These are phyloP conservation scores for Arthrobotrys megalospora DNA, from an alignment of 2,329 filamentous ascomycete genomes.

Conservation along the genomic window DNA sequence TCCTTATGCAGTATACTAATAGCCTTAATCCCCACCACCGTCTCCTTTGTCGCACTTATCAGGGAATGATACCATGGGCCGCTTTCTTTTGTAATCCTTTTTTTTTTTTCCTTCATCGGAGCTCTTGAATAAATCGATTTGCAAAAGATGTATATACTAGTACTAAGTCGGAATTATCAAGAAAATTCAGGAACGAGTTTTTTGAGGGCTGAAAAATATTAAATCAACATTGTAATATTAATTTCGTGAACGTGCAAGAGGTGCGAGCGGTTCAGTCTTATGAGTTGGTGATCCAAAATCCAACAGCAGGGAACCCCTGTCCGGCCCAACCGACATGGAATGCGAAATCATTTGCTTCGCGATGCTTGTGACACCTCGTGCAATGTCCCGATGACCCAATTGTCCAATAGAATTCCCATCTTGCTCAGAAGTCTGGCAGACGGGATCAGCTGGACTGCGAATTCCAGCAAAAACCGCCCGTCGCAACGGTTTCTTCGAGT, in stretches of 20 bases:
- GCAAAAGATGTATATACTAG: slow-evolving; percentile 19
- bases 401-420: slow-evolving; percentile 20
- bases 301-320: slow-evolving; percentile 32
- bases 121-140: slow-evolving; percentile 16
- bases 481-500: slow-evolving; percentile 29
- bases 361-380: slow-evolving; percentile 28
- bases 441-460: slow-evolving; percentile 14
- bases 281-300: slow-evolving; percentile 39
- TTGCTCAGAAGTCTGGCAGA: background rate
- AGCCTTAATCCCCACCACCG: slow-evolving; percentile 3
- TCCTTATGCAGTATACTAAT: slow-evolving; percentile 29
- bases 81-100: slow-evolving; percentile 1
- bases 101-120: slow-evolving; percentile 1
- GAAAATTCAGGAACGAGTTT: slow-evolving; percentile 1
- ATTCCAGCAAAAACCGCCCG: slow-evolving; percentile 33
- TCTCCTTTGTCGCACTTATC: slow-evolving; percentile 12
- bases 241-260: background rate
- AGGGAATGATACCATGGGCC: slow-evolving; percentile 21
- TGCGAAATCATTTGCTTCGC: background rate
- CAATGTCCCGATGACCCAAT: slow-evolving; percentile 25
- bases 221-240: no score
- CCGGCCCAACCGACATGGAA: slow-evolving; percentile 16
- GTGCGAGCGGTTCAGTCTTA: background rate
- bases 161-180: slow-evolving; percentile 1
- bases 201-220: background rate